Evolutionary conservation across 495 filamentous ascomycete species (phyloP), one percentile per base, ranked within the genome.

Genomic region (Terfezia boudieri): DNA sequence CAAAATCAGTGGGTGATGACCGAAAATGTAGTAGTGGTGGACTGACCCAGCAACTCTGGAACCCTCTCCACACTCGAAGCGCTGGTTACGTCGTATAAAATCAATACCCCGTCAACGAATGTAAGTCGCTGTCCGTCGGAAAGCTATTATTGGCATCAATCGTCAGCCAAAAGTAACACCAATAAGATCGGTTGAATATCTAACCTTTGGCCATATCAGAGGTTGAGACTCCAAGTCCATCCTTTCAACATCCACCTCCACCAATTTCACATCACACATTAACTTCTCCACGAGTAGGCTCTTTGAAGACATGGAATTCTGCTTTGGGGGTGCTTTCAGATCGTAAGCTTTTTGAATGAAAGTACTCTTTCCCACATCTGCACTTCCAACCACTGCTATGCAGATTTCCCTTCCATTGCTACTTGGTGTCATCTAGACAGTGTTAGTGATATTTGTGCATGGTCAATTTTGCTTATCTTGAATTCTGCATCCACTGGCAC

Each of bases 81-180:
- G 61, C 84, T 81, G 62, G 78, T 84, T 32, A 86, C 81, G 72
- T 94, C 83, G 71, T 94, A 90, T 51, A 94, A 68, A 53, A 87
- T 74, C 61, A 95, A 66, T 41, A 80, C 86, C 36, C 86, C 89
- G 60, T 96, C 84, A 64, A 95, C 76, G 26, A 71, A 72, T 49
- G 86, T 84, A 52, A 81, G 68, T 53, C 77, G 71, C 37, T 76
- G 69, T 49, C 83, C 81, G 59, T 73, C 71, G 55, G 38, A 48
- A 35, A 58, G 46, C 63, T 65, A 53, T 50, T 49, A 49, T 52
- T 12, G 55, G 26, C 26, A 32, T 32, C 26, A 32, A 32, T 32
- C 26, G 26, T 32, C 26, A 32, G 26, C 26, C 26, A 32, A 32
- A 20, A 32, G 26, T 7, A 32, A 7, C 26, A 7, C 26, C 26